A percentile compares a stretch with the other conserved stretches of the same genome.
phyloP scores from a whole-genome alignment of 2,329 filamentous ascomycete species.

The Diaporthe longicolla region DNA sequence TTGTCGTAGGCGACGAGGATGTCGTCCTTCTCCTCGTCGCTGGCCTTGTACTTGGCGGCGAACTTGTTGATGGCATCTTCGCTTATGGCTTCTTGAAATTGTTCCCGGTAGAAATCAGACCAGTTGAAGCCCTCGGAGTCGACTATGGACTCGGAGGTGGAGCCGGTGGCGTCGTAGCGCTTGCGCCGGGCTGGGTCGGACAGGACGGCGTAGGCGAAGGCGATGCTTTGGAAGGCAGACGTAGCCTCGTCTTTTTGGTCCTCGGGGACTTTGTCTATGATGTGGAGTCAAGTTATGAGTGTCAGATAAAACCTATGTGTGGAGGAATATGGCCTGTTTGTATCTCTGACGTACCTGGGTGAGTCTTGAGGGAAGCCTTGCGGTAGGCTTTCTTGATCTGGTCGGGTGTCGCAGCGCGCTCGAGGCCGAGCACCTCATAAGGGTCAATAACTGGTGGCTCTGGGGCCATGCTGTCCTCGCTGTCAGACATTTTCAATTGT shows the following conservation, averaged over 20 bases:
- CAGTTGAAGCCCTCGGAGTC: slow-evolving; percentile 89
- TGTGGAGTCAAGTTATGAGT: not conserved
- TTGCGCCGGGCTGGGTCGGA: slow-evolving; percentile 85
- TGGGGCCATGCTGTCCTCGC: slow-evolving; percentile 67
- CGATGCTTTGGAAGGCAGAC: slow-evolving; percentile 87
- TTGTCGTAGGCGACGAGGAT: slow-evolving; percentile 82
- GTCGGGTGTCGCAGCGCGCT: slow-evolving; percentile 78
- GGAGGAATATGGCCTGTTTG: too few species aligned
- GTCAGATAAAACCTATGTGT: not conserved
- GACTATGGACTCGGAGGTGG: slow-evolving; percentile 84
- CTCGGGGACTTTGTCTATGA: slow-evolving; percentile 81
- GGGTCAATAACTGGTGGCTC: slow-evolving; percentile 78
- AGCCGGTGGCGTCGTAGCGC: slow-evolving; percentile 92
- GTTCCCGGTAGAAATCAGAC: slow-evolving; percentile 88
- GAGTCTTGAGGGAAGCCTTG: slow-evolving; percentile 88
- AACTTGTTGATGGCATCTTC: slow-evolving; percentile 82
- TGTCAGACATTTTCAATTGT: slow-evolving; percentile 58
- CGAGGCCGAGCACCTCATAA: slow-evolving; percentile 83
- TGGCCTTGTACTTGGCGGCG: slow-evolving; percentile 83
- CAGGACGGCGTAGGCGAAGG: slow-evolving; percentile 94
- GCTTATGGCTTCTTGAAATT: slow-evolving; percentile 84
- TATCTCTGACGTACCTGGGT: slow-evolving; percentile 74
- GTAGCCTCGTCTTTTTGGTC: slow-evolving; percentile 81
- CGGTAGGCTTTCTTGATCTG: slow-evolving; percentile 93
- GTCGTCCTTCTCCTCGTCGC: slow-evolving; percentile 86